Evolutionary conservation across 495 filamentous ascomycete genomes (phyloP).

Genomic region (Tuber borchii): DNA sequence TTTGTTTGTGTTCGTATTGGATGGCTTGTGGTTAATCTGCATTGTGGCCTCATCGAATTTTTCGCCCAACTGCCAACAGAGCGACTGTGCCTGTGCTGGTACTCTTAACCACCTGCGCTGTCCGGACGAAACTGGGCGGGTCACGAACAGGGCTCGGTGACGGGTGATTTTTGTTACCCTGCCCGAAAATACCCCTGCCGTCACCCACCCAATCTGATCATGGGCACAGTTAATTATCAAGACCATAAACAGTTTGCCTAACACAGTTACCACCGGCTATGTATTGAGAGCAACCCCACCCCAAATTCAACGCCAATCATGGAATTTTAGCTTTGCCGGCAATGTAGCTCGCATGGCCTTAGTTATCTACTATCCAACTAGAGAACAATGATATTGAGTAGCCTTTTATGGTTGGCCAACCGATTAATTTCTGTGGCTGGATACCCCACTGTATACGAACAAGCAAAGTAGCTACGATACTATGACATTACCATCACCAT

Average conservation of each 20-base stretch:
- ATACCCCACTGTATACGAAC: too few relatives aligned
- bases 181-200: not conserved
- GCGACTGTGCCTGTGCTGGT: not conserved
- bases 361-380: too few relatives aligned
- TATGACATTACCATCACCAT: too few relatives aligned
- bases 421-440: too few relatives aligned
- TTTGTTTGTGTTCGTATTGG: not conserved
- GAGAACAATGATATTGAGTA: too few relatives aligned
- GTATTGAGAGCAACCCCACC: not conserved
- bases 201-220: not conserved
- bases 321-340: not conserved
- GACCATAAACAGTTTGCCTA: not conserved
- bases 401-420: too few relatives aligned
- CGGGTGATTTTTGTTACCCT: not conserved
- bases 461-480: too few relatives aligned
- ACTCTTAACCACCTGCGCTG: not conserved
- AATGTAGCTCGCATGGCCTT: too few relatives aligned
- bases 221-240: not conserved
- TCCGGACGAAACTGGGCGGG: not conserved
- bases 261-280: not conserved
- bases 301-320: not conserved
- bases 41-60: not conserved
- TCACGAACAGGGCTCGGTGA: not conserved
- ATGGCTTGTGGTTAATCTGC: not conserved
- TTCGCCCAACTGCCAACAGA: slow-evolving; percentile 2